Evolutionary conservation across 768 basidiomycete genomes (phyloP).

Genomic region (Glaciozyma martinii): DNA sequence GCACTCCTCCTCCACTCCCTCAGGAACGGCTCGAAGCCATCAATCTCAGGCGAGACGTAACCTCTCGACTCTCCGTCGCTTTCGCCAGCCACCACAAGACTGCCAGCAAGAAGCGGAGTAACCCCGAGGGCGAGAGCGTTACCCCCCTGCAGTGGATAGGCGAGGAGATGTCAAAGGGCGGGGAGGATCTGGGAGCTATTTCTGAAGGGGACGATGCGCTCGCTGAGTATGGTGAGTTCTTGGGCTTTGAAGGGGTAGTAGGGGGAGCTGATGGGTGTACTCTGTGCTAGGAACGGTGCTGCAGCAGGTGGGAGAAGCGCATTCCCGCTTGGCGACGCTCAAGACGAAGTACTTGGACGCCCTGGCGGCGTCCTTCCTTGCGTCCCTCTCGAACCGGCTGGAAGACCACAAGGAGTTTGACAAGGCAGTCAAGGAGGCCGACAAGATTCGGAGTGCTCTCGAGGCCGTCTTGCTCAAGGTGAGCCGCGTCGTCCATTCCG

Average conservation of each 20-base stretch:
- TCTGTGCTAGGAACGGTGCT: not conserved
- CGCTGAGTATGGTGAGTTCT: not conserved
- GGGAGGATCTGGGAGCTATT: not conserved
- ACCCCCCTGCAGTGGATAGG: not conserved
- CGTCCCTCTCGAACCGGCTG: not conserved
- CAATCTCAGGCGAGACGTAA: not conserved
- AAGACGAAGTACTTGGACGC: not conserved
- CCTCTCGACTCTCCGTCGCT: not conserved
- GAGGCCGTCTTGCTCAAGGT: not conserved
- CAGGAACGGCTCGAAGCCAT: not conserved
- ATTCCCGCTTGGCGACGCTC: not conserved
- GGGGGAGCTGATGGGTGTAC: not conserved
- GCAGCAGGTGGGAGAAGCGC: not conserved
- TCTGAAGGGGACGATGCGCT: not conserved
- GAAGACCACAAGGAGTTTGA: not conserved
- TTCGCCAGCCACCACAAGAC: not conserved
- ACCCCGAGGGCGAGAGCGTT: not conserved
- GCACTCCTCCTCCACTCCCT: no score
- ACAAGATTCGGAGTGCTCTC: not conserved
- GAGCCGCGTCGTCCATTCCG: not conserved
- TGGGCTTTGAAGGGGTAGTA: not conserved
- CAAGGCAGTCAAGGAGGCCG: not conserved
- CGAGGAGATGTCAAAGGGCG: not conserved
- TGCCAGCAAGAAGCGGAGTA: not conserved
- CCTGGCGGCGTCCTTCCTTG: not conserved